phyloP scores from a whole-genome alignment of 345 rosid species.

The Turritis glabra region DNA sequence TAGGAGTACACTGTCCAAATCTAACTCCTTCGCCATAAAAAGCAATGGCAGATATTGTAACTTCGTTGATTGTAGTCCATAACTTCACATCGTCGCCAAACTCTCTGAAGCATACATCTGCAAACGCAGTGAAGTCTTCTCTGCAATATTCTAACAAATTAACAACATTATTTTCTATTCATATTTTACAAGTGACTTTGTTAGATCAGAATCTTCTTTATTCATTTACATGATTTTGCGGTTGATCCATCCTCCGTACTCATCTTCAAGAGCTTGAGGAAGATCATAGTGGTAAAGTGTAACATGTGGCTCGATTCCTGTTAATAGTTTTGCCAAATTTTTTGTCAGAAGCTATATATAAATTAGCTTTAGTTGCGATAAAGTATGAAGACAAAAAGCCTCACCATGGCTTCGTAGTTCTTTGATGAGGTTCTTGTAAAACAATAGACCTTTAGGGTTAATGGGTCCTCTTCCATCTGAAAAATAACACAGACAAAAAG shows the following conservation, averaged over 20 bases:
- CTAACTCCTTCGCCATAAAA: conserved; percentile 15
- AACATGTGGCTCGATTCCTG: conserved; percentile 73
- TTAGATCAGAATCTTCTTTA: background rate
- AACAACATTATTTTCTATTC: background rate
- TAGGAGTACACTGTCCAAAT: conserved; percentile 42
- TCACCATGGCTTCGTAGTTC: conserved; percentile 54
- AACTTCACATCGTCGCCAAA: conserved; percentile 63
- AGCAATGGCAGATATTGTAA: conserved; percentile 43
- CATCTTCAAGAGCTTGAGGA: conserved; percentile 77
- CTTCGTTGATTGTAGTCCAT: conserved; percentile 78
- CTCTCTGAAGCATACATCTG: conserved; percentile 74
- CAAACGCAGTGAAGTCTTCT: conserved; percentile 72
- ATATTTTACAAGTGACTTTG: background rate
- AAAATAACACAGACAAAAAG: background rate
- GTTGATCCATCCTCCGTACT: conserved; percentile 77
- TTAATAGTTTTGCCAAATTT: background rate
- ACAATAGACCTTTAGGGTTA: conserved; percentile 57
- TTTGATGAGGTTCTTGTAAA: conserved; percentile 60
- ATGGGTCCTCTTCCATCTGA: conserved; percentile 68
- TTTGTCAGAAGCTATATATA: background rate
- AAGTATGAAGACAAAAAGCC: background rate
- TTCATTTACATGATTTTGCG: conserved; percentile 53
- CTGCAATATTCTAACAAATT: conserved; percentile 43
- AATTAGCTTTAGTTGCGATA: background rate
- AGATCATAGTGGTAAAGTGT: conserved; percentile 58